A percentile compares a stretch with the other conserved stretches of the same genome.
These are phyloP conservation scores for Neurospora sp. DNA, from an alignment of 2,329 filamentous ascomycete genomes.

Conservation along the genomic window DNA sequence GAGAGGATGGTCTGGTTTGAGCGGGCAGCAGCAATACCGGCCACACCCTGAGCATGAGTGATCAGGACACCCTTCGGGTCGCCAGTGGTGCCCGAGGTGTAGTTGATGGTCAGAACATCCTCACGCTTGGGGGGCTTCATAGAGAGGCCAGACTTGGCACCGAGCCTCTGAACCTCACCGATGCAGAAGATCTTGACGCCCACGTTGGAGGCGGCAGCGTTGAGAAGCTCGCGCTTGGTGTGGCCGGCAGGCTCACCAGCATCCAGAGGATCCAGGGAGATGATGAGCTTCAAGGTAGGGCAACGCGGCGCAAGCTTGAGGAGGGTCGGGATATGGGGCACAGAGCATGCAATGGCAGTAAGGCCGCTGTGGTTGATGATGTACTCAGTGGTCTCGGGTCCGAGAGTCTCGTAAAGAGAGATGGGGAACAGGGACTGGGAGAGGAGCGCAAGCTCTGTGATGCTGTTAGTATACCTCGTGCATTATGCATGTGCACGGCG, in stretches of 20 bases:
- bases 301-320: conserved; percentile 69
- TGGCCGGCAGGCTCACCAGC: conserved; percentile 65
- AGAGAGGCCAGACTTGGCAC: conserved; percentile 57
- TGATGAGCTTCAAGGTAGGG: conserved; percentile 75
- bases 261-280: conserved; percentile 76
- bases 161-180: conserved; percentile 70
- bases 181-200: conserved; percentile 75
- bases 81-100: conserved; percentile 79
- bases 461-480: conserved; percentile 6
- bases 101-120: conserved; percentile 83
- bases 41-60: conserved; percentile 71
- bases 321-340: conserved; percentile 71
- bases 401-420: conserved; percentile 92
- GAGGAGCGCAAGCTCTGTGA: conserved; percentile 68
- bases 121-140: conserved; percentile 62
- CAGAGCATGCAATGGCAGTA: conserved; percentile 62
- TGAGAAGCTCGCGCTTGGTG: conserved; percentile 71
- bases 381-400: conserved; percentile 83
- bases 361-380: conserved; percentile 88
- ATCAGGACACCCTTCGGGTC: conserved; percentile 75
- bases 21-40: conserved; percentile 55
- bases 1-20: conserved; percentile 39
- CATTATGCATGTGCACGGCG: conserved; percentile 2
- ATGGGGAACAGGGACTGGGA: conserved; percentile 84
- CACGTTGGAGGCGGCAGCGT: conserved; percentile 60